Percentiles rank a stretch among this genome's conserved stretches.
These are phyloP conservation scores for Dichotomopilus funicola DNA, from an alignment of 2,329 filamentous ascomycete species.

Conservation along the genomic window DNA sequence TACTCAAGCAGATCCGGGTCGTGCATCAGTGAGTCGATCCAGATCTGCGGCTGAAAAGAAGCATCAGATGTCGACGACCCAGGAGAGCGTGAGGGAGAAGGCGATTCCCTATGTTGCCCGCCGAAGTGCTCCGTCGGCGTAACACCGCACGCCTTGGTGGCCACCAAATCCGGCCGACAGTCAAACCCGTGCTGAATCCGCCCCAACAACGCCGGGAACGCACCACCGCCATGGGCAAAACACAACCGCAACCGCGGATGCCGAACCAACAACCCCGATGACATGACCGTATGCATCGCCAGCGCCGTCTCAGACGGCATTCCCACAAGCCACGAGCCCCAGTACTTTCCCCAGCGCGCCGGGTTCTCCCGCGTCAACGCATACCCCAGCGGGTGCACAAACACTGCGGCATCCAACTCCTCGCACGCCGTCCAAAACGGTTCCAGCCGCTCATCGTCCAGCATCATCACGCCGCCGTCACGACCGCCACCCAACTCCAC, in stretches of 20 bases:
- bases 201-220: constrained; percentile 31
- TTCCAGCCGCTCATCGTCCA: constrained; percentile 27
- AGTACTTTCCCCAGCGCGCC: constrained; percentile 29
- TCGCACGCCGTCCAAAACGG: constrained; percentile 31
- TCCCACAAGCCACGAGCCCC: constrained; percentile 31
- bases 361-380: constrained; percentile 29
- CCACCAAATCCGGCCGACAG: constrained; percentile 32
- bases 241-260: constrained; percentile 29
- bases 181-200: constrained; percentile 32
- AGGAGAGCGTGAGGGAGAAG: neutral
- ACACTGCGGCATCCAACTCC: constrained; percentile 28
- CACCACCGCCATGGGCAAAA: constrained; percentile 32
- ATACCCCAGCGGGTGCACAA: constrained; percentile 32
- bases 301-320: constrained; percentile 33
- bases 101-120: neutral
- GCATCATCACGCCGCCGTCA: constrained; percentile 22
- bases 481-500: constrained; percentile 19
- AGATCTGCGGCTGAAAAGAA: constrained; percentile 25
- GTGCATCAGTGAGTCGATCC: constrained; percentile 32
- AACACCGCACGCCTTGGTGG: constrained; percentile 25
- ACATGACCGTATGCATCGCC: constrained; percentile 29
- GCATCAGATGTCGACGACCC: neutral
- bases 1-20: constrained; percentile 31
- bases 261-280: constrained; percentile 27
- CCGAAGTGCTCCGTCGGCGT: constrained; percentile 28